phyloP scores from a whole-genome alignment of 768 basidiomycete species.

The Amanita jacksonii region DNA sequence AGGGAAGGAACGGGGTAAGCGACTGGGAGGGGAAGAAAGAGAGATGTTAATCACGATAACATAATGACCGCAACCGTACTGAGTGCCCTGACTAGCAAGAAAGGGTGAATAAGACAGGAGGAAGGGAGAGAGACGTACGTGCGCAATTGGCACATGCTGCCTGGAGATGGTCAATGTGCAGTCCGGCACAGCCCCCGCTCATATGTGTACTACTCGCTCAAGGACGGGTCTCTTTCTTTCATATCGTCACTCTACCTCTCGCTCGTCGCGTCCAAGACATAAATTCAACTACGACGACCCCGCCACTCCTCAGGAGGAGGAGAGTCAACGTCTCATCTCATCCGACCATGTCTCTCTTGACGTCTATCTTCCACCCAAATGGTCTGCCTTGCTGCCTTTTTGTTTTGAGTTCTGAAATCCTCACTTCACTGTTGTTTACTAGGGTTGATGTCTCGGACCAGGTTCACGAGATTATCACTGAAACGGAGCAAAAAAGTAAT shows the following conservation, averaged over 20 bases:
- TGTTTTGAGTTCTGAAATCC: too few species aligned
- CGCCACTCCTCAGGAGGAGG: conserved; percentile 38
- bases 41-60: conserved; percentile 42
- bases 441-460: conserved; percentile 94
- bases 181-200: background rate
- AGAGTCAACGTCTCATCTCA: conserved; percentile 58
- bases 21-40: conserved; percentile 8
- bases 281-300: too few species aligned
- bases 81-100: conserved; percentile 58
- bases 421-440: conserved; percentile 14
- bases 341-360: conserved; percentile 39
- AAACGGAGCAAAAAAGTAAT: conserved; percentile 71
- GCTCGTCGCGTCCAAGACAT: too few species aligned
- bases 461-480: conserved; percentile 69
- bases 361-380: conserved; percentile 75
- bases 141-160: conserved; percentile 4
- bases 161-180: background rate
- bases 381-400: conserved; percentile 44
- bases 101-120: conserved; percentile 32
- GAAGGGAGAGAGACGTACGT: conserved; percentile 5
- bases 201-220: conserved; percentile 55
- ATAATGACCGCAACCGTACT: conserved; percentile 77
- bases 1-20: conserved; percentile 9
- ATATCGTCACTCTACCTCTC: conserved; percentile 83
- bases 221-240: conserved; percentile 91